Percentiles rank a stretch among this genome's conserved stretches.
phyloP scores from a whole-genome alignment of 73 alveolate genomes.

The Blepharisma stoltei region DNA sequence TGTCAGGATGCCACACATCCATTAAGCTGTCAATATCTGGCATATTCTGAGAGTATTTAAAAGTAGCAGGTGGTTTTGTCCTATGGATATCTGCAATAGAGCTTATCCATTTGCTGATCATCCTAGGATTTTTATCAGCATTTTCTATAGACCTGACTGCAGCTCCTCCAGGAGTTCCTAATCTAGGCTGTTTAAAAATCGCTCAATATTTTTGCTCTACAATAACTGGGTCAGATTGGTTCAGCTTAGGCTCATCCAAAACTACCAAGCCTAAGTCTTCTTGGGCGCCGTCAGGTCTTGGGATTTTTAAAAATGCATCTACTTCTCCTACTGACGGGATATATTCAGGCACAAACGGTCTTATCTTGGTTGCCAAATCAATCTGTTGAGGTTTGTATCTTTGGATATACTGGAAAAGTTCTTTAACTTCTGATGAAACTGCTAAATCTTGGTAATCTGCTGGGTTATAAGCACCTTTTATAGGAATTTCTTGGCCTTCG shows the following conservation, averaged over 20 bases:
- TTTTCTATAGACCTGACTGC: conserved; percentile 69
- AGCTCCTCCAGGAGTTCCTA: conserved; percentile 33
- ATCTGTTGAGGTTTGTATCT: conserved; percentile 79
- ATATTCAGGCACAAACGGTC: conserved; percentile 89
- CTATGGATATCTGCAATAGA: conserved; percentile 83
- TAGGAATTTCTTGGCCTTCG: neutral
- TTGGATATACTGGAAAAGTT: conserved; percentile 66
- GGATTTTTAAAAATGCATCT: conserved; percentile 87
- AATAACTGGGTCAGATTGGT: conserved; percentile 18
- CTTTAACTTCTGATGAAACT: conserved; percentile 73
- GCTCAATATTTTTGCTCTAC: neutral
- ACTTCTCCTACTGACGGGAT: conserved; percentile 95
- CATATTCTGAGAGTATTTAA: conserved; percentile 86
- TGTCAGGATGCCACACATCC: conserved; percentile 94
- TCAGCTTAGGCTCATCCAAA: conserved; percentile 40
- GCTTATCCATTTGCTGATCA: conserved; percentile 86
- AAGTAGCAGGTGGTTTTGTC: conserved; percentile 90
- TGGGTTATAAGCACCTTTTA: conserved; percentile 75
- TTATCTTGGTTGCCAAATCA: conserved; percentile 82
- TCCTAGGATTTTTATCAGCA: conserved; percentile 94
- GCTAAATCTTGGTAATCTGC: conserved; percentile 77
- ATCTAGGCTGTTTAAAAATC: conserved; percentile 12
- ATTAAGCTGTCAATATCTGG: conserved; percentile 88
- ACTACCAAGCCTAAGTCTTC: conserved; percentile 81
- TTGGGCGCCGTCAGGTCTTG: conserved; percentile 82